A percentile compares a stretch with the other conserved stretches of the same genome.
Conservation (phyloP, 179 eudicot genomes). For the Amaranthus tricolor region DNA sequence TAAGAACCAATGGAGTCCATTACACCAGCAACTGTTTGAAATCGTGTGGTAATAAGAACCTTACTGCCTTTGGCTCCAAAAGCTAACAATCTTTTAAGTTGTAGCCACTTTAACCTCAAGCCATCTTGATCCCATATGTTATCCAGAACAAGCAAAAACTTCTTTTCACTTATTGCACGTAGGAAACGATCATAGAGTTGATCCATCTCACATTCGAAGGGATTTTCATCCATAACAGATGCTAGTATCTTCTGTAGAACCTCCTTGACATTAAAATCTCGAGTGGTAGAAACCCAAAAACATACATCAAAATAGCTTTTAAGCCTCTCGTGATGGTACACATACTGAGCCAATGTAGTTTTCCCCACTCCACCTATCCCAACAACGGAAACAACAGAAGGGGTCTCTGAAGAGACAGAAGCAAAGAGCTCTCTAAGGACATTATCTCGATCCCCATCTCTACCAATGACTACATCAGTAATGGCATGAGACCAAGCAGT, state of each 20-base stretch:
- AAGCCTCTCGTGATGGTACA: constrained; percentile 12
- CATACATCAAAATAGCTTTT: constrained; percentile 2
- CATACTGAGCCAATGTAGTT: constrained; percentile 17
- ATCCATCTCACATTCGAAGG: background rate
- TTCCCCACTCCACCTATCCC: constrained; percentile 23
- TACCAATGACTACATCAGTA: constrained; percentile 5
- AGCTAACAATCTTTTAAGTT: background rate
- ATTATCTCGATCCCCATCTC: background rate
- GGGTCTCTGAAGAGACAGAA: too few relatives aligned
- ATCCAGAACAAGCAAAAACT: constrained; percentile 19
- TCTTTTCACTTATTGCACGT: background rate
- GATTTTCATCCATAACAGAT: background rate
- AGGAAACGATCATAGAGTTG: background rate
- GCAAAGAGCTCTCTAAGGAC: background rate
- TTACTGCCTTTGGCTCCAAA: constrained; percentile 4
- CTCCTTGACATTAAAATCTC: constrained; percentile 4
- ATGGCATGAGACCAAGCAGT: background rate
- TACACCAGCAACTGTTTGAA: background rate
- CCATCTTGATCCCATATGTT: background rate
- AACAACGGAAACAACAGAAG: constrained; percentile 12
- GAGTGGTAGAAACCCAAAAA: constrained; percentile 11
- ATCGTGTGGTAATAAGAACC: constrained; percentile 20
- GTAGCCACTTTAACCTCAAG: background rate
- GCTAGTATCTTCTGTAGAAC: constrained; percentile 4
- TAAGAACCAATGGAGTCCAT: background rate